phyloP scores from a whole-genome alignment of 2,329 filamentous ascomycete species.

The Epichloe gansuensis region DNA sequence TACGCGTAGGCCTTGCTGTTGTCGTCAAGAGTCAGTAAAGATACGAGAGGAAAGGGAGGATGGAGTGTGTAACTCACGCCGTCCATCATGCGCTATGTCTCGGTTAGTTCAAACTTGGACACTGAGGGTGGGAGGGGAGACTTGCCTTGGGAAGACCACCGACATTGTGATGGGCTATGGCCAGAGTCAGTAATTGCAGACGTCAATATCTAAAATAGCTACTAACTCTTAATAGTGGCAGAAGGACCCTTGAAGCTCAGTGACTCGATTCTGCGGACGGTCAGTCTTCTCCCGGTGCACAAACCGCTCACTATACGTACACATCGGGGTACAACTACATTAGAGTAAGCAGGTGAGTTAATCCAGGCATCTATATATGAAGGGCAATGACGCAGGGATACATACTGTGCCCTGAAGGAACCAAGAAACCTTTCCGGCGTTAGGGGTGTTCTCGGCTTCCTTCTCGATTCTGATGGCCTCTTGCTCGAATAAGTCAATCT shows the following conservation, averaged over 20 bases:
- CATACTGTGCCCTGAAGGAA: slow-evolving; percentile 82
- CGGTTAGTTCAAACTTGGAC: not conserved
- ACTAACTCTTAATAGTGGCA: slow-evolving; percentile 32
- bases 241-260: slow-evolving; percentile 34
- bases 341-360: not conserved
- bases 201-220: too few species aligned
- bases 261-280: slow-evolving; percentile 30
- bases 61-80: slow-evolving; percentile 15
- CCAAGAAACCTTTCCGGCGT: slow-evolving; percentile 68
- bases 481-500: slow-evolving; percentile 59
- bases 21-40: not conserved
- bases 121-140: slow-evolving; percentile 15
- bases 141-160: slow-evolving; percentile 56
- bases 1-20: slow-evolving; percentile 4
- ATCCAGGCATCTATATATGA: not conserved
- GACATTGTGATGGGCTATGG: slow-evolving; percentile 40
- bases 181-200: too few species aligned
- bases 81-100: slow-evolving; percentile 30
- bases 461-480: slow-evolving; percentile 59
- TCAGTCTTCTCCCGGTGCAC: not conserved
- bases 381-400: slow-evolving; percentile 2
- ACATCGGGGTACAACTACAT: slow-evolving; percentile 1
- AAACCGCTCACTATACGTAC: not conserved
- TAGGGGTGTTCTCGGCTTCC: slow-evolving; percentile 51
- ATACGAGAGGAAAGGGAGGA: not conserved